Conservation (phyloP, 192 early-diverging fungal genomes). For the Rhizophagus clarus region DNA sequence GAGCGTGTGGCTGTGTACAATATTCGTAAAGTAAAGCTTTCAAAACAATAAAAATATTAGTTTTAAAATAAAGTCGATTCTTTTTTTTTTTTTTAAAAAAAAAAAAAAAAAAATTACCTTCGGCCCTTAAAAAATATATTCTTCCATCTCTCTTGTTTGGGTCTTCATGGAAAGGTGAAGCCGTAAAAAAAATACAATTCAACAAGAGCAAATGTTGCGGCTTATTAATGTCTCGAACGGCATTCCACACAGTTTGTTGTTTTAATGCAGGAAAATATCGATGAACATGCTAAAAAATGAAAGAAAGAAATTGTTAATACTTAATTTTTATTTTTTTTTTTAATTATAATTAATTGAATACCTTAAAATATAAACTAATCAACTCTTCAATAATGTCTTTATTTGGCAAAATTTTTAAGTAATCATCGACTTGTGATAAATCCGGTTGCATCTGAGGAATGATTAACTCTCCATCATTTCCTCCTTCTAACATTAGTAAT, state of each 20-base stretch:
- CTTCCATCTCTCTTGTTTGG: conserved; percentile 16
- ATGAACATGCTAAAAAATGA: conserved; percentile 23
- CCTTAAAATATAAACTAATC: conserved; percentile 16
- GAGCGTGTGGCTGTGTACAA: conserved; percentile 20
- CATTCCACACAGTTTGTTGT: neutral
- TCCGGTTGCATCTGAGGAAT: conserved; percentile 1
- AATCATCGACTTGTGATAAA: conserved; percentile 2
- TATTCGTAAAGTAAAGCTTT: conserved; percentile 15
- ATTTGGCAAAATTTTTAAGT: conserved; percentile 10
- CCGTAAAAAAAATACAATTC: conserved; percentile 23
- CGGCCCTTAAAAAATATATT: conserved; percentile 24
- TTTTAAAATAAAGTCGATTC: neutral
- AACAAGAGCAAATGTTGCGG: conserved; percentile 24
- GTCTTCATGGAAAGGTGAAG: conserved; percentile 26
- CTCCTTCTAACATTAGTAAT: conserved; percentile 3
- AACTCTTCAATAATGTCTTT: neutral
- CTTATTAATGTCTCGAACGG: neutral
- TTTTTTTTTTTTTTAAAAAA: too few species aligned
- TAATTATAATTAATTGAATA: neutral
- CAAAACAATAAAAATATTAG: neutral
- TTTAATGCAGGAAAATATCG: conserved; percentile 18
- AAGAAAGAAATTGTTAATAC: neutral
- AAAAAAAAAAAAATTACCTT: neutral
- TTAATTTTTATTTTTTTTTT: neutral
- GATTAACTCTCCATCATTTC: neutral